Evolutionary conservation across 768 basidiomycete species (phyloP).

Genomic region (Boletus reticulatus): DNA sequence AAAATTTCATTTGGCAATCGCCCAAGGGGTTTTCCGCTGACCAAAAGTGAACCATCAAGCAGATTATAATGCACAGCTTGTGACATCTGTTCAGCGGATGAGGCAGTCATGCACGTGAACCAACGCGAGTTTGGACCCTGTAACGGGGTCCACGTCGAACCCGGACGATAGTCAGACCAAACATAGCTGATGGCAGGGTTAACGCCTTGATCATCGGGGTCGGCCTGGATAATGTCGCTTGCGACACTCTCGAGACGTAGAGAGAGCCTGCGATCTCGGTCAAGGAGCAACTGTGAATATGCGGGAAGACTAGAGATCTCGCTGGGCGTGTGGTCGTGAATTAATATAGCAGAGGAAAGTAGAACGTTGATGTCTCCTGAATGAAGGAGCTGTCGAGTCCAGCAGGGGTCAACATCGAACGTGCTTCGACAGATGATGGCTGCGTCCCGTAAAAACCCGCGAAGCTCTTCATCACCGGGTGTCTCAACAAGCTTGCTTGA

Average conservation of each 20-base stretch:
- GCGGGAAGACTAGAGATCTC: conserved; percentile 1
- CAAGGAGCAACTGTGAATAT: conserved; percentile 19
- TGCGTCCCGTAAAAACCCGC: conserved; percentile 32
- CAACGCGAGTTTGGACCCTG: conserved; percentile 18
- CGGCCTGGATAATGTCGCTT: not conserved
- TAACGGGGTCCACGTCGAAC: conserved; percentile 20
- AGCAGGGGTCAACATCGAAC: conserved; percentile 24
- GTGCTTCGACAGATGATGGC: conserved; percentile 39
- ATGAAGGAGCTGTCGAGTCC: conserved; percentile 13
- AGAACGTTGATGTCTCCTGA: conserved; percentile 25
- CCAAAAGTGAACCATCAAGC: conserved; percentile 25
- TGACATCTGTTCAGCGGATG: conserved; percentile 4
- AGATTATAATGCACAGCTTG: conserved; percentile 24
- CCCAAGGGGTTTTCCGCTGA: conserved; percentile 26
- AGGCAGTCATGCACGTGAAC: conserved; percentile 20
- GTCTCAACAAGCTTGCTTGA: conserved; percentile 17
- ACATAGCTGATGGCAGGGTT: conserved; percentile 18
- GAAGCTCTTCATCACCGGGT: conserved; percentile 13
- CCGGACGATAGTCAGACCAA: conserved; percentile 25
- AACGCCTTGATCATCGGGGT: conserved; percentile 7
- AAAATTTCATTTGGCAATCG: conserved; percentile 20
- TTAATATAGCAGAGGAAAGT: conserved; percentile 23
- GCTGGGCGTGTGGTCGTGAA: conserved; percentile 26
- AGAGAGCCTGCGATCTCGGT: conserved; percentile 33
- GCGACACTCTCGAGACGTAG: conserved; percentile 19